phyloP scores from a whole-genome alignment of 208 protist species.

The Spongospora subterranea region DNA sequence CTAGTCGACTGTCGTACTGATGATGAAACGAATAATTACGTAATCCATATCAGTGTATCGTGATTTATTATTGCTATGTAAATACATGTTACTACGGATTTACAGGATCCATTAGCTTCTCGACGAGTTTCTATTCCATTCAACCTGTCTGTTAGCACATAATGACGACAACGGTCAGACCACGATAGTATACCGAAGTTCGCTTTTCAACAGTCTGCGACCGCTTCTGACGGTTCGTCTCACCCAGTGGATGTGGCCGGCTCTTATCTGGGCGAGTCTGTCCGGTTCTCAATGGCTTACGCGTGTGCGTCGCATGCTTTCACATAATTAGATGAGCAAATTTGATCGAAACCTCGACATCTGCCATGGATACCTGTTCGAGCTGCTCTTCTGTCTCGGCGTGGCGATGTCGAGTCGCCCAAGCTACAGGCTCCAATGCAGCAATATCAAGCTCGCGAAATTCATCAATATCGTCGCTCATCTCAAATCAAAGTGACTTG shows the following conservation, averaged over 20 bases:
- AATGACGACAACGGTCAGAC: neutral
- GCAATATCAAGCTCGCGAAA: neutral
- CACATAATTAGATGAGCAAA: neutral
- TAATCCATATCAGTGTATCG: too few species aligned
- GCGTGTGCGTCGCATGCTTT: neutral
- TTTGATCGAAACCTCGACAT: neutral
- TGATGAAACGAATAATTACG: too few species aligned
- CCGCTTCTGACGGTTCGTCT: too few species aligned
- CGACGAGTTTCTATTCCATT: neutral
- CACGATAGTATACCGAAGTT: neutral
- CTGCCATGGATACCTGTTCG: neutral
- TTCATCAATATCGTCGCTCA: neutral
- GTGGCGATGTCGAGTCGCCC: neutral
- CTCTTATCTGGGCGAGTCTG: neutral
- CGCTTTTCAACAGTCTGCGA: neutral
- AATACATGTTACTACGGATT: neutral
- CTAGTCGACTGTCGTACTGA: too few species aligned
- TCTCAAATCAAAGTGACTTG: too few species aligned
- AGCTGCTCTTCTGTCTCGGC: neutral
- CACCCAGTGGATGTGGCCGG: neutral
- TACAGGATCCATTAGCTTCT: neutral
- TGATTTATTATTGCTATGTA: too few species aligned
- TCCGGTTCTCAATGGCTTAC: neutral
- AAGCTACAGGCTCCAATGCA: neutral
- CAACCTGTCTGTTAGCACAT: too few species aligned